Evolutionary conservation across 2,329 filamentous ascomycete species (phyloP), one percentile per base, ranked within the genome.

Genomic region (Microcyclosporella mali): DNA sequence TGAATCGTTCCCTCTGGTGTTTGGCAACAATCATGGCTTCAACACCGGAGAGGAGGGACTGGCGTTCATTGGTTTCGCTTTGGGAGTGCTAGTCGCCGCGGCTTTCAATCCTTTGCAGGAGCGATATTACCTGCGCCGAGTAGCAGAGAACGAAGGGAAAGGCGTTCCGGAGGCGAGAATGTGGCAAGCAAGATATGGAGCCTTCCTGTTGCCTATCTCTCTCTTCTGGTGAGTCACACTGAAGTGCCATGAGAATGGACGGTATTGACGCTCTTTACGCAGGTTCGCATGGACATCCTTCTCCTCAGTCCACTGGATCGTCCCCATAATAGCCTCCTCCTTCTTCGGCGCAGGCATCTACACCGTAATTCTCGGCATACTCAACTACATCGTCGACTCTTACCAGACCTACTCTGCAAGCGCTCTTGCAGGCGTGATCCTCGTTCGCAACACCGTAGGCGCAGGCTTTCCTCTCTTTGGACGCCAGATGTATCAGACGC

Each of bases 331-430:
- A 15, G 72, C 69, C 2, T 69, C 67, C 0, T 61, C 65, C 0
- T 63, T 74, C 16, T 74, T 70, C 61, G 72, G 71, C 0, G 72
- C 66, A 61, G 67, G 64, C 2, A 71, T 73, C 48, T 72, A 72
- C 43, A 70, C 67, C 2, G 58, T 73, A 0, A 71, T 74, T 29
- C 58, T 74, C 0, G 72, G 70, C 65, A 70, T 70, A 1, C 63
- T 71, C 32, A 70, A 65, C 10, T 74, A 72, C 47, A 69, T 70
- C 3, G 69, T 72, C 41, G 71, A 74, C 46, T 63, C 66, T 2
- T 74, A 74, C 46, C 67, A 69, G 48, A 60, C 63, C 2, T 69
- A 63, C 47, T 65, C 63, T 4, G 66, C 67, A 3, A 65, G 61
- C 11, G 66, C 66, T 2, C 56, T 70, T 6, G 66, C 66, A 15